Evolutionary conservation across 768 basidiomycete genomes (phyloP), one percentile per base, ranked within the genome.

Genomic region (Goffeauzyma gilvescens): DNA sequence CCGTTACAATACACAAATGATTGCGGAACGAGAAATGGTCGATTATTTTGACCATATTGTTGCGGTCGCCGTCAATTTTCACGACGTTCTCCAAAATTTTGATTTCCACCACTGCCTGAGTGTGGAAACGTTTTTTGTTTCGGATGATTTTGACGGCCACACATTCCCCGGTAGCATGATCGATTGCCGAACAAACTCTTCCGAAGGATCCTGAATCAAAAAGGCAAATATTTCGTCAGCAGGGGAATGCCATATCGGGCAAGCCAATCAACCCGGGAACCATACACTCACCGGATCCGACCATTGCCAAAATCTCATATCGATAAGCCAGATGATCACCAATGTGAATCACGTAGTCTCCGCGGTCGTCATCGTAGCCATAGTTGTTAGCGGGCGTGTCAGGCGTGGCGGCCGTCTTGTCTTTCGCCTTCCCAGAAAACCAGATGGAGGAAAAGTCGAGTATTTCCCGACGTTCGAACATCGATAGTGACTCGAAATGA

Each of bases 141-240:
- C 93, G 77, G 54, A 98, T 96, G 49, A 98, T 96, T 71, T 98
- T 98, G 68, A 98, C 78, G 14, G 93, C 93, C 8, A 96, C 84
- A n/a, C 85, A 87, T 55, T 82, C 75, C 8, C 93, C 93, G 10
- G 87, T 86, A 56, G 75, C 77, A 59, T 96, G 84, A 65, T 96
- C 93, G 31, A 90, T 78, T 63, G 90, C 95, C 58, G 83, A 79
- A 15, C 95, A 65, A 12, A 98, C 93, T 60, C 96, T 93, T 14
- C 93, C 93, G 54, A 98, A 98, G 6, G 90, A 95, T 30, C 93
- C 93, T 66, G 96, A 96, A 35, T 93, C 93, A 30, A 96, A 75
- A 3, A 82, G 80, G 52, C 80, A 38, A 5, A 45, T 22, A n/a
- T n/a, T n/a, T n/a, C n/a, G n/a, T n/a, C n/a, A n/a, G n/a, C n/a